These are phyloP conservation scores for Centella asiatica DNA, from an alignment of 129 eudicot genomes.

Conservation along the genomic window DNA sequence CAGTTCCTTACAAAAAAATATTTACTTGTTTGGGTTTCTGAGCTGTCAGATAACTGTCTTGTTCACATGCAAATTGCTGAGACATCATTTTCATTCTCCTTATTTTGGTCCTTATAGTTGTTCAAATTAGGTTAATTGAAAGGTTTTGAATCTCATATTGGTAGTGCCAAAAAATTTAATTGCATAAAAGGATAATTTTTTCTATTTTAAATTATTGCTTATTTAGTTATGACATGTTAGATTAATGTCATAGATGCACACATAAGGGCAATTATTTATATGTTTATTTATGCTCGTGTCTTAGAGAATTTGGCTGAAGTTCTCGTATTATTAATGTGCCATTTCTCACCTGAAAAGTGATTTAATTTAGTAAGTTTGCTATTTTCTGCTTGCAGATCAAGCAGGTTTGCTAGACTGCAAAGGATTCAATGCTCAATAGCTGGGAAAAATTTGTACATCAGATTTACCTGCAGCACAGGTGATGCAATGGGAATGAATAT, in stretches of 20 bases:
- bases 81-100: too few relatives aligned
- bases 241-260: too few relatives aligned
- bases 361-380: neutral
- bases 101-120: too few relatives aligned
- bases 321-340: neutral
- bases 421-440: constrained; percentile 26
- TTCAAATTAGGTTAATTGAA: too few relatives aligned
- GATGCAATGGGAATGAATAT: constrained; percentile 43
- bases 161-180: too few relatives aligned
- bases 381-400: constrained; percentile 11
- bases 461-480: constrained; percentile 30
- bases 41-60: too few relatives aligned
- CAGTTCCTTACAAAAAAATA: neutral
- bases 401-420: constrained; percentile 28
- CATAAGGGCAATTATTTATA: too few relatives aligned
- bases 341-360: neutral
- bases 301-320: neutral
- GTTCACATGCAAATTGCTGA: too few relatives aligned
- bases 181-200: too few relatives aligned
- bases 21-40: neutral
- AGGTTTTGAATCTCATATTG: neutral
- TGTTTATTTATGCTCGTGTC: neutral
- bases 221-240: too few relatives aligned
- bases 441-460: constrained; percentile 28
- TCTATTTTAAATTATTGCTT: too few relatives aligned